These are phyloP conservation scores for Lenzites betulinus DNA, from an alignment of 768 basidiomycete species.

Conservation along the genomic window DNA sequence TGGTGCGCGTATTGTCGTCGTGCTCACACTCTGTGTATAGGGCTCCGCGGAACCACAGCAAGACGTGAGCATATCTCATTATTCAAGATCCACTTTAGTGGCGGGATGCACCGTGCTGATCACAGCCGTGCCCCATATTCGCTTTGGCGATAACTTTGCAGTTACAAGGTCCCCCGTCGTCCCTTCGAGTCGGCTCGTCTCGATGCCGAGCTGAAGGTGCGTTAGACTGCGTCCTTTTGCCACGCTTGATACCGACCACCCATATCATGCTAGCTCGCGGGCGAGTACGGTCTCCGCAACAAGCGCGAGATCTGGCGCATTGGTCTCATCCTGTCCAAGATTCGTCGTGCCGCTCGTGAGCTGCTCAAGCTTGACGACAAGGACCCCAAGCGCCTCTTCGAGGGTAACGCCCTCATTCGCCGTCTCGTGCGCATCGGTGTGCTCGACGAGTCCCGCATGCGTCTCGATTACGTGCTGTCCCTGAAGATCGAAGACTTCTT, in stretches of 20 bases:
- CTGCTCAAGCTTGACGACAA: conserved; percentile 99
- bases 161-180: conserved; percentile 98
- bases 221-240: conserved; percentile 8
- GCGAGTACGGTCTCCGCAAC: conserved; percentile 99
- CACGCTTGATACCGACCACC: background rate
- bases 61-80: conserved; percentile 75
- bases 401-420: conserved; percentile 94
- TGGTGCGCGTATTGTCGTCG: conserved; percentile 7
- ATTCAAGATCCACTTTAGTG: conserved; percentile 67
- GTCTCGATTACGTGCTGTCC: conserved; percentile 99
- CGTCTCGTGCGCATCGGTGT: conserved; percentile 99
- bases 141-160: conserved; percentile 48
- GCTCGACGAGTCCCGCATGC: conserved; percentile 98
- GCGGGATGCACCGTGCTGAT: conserved; percentile 69
- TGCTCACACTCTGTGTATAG: conserved; percentile 51
- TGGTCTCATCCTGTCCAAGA: conserved; percentile 96
- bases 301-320: conserved; percentile 99
- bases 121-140: conserved; percentile 64
- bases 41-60: conserved; percentile 90
- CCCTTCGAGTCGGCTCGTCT: conserved; percentile 97
- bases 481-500: conserved; percentile 99
- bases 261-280: conserved; percentile 72
- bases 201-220: conserved; percentile 98
- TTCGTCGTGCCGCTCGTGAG: conserved; percentile 99
- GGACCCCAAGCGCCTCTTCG: conserved; percentile 99